A percentile compares a stretch with the other conserved stretches of the same genome.
phyloP scores from a whole-genome alignment of 768 basidiomycete genomes.

The Auricularia sp. region DNA sequence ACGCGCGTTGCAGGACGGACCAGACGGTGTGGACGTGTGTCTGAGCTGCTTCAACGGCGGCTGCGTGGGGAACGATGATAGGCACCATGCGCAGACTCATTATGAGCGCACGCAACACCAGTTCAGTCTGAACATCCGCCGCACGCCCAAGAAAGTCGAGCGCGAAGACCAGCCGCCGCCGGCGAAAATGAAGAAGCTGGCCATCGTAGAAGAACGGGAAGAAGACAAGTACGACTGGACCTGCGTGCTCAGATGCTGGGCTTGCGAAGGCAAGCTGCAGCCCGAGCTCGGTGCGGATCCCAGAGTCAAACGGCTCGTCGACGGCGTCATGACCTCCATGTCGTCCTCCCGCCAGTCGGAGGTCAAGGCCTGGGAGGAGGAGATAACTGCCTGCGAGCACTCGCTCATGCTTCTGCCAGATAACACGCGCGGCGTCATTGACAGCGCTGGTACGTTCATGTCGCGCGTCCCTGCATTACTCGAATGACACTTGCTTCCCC shows the following conservation, averaged over 20 bases:
- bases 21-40: slow-evolving; percentile 79
- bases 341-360: slow-evolving; percentile 89
- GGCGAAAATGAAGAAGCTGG: slow-evolving; percentile 78
- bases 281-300: slow-evolving; percentile 15
- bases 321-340: slow-evolving; percentile 66
- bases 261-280: slow-evolving; percentile 44
- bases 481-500: slow-evolving; percentile 1
- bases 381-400: slow-evolving; percentile 81
- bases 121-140: slow-evolving; percentile 72
- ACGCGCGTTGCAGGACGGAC: slow-evolving; percentile 44
- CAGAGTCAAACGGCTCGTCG: slow-evolving; percentile 42
- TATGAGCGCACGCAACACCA: slow-evolving; percentile 59
- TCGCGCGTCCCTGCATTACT: background rate
- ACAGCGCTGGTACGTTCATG: slow-evolving; percentile 37
- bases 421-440: slow-evolving; percentile 37
- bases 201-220: slow-evolving; percentile 76
- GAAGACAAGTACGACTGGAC: slow-evolving; percentile 75
- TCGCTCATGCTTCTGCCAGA: slow-evolving; percentile 44
- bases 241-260: slow-evolving; percentile 67
- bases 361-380: slow-evolving; percentile 97
- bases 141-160: slow-evolving; percentile 40
- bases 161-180: slow-evolving; percentile 73
- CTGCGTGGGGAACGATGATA: slow-evolving; percentile 44
- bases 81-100: slow-evolving; percentile 71
- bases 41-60: slow-evolving; percentile 90